These are phyloP conservation scores for Tilletia walkeri DNA, from an alignment of 1,284 basidiomycete genomes.

Conservation along the genomic window DNA sequence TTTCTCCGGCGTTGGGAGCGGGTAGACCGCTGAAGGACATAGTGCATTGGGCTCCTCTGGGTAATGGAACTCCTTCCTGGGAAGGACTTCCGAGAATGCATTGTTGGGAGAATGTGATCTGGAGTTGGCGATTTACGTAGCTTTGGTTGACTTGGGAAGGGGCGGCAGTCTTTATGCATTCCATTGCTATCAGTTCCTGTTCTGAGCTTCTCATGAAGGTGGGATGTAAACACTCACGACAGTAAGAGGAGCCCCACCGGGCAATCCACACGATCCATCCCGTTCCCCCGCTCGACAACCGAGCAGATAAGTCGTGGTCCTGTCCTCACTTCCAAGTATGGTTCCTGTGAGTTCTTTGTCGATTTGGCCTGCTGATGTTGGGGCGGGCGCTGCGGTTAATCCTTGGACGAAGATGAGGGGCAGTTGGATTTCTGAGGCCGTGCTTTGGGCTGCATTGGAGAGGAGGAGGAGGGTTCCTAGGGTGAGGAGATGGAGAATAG, in stretches of 20 bases:
- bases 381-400: too few species aligned
- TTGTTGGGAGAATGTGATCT: background rate
- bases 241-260: background rate
- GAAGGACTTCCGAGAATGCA: too few species aligned
- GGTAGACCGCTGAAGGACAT: background rate
- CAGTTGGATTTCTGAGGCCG: background rate
- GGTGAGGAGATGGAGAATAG: background rate
- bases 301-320: background rate
- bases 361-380: too few species aligned
- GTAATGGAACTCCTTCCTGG: background rate
- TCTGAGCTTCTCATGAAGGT: background rate
- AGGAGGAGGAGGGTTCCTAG: background rate
- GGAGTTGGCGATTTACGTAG: background rate
- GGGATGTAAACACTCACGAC: background rate
- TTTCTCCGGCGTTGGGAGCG: background rate
- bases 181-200: background rate
- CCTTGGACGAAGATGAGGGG: too few species aligned
- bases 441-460: background rate
- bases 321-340: background rate
- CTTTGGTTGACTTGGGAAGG: background rate
- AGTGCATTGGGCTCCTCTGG: background rate
- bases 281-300: background rate
- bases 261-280: background rate
- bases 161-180: background rate
- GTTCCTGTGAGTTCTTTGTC: constrained; percentile 6